Percentiles rank a stretch among this genome's conserved stretches.
phyloP scores from a whole-genome alignment of 2,329 filamentous ascomycete genomes.

The Raffaelea deltoideospora region DNA sequence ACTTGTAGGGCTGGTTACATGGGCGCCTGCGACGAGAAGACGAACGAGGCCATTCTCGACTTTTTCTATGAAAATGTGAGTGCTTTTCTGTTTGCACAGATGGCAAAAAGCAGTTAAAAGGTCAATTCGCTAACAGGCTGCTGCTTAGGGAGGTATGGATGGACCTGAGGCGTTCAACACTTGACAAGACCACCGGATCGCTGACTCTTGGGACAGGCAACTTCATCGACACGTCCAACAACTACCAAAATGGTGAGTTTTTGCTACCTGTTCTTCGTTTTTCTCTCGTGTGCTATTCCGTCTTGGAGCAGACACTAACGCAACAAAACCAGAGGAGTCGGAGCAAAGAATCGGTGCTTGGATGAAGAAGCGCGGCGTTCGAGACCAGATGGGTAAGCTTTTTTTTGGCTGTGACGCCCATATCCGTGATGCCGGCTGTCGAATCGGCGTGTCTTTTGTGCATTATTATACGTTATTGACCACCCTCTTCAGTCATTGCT shows the following conservation, averaged over 20 bases:
- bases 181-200: too few species aligned
- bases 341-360: slow-evolving; percentile 57
- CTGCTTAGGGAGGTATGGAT: neutral
- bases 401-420: too few species aligned
- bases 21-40: slow-evolving; percentile 49
- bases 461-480: too few species aligned
- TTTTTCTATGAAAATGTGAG: slow-evolving; percentile 42
- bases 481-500: slow-evolving; percentile 51
- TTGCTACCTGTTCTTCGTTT: neutral
- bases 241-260: slow-evolving; percentile 46
- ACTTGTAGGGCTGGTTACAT: slow-evolving; percentile 33
- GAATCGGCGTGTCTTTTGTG: too few species aligned
- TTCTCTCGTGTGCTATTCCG: neutral
- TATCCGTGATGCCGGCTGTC: too few species aligned
- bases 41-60: slow-evolving; percentile 49
- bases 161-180: too few species aligned
- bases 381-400: slow-evolving; percentile 49
- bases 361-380: slow-evolving; percentile 48
- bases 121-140: too few species aligned
- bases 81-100: neutral
- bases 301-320: too few species aligned
- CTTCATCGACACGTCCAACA: slow-evolving; percentile 59
- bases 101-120: too few species aligned
- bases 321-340: slow-evolving; percentile 30
- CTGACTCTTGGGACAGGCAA: slow-evolving; percentile 35